Conservation (phyloP, 208 protist species). For the Leishmania aethiopica region DNA sequence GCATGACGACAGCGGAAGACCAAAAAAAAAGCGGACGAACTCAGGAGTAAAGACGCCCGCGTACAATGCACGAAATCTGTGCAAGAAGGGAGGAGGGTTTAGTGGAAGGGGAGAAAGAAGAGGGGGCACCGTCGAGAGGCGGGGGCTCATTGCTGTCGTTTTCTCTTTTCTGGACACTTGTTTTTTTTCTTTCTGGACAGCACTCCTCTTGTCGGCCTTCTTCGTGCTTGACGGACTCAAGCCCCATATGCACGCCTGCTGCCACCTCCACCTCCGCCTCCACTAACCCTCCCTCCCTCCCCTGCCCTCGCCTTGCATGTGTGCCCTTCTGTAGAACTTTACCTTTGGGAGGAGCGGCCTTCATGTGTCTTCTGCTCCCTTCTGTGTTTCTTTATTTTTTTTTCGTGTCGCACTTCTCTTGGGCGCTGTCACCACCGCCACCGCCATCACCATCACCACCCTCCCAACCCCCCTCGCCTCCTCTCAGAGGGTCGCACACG, state of each 20-base stretch:
- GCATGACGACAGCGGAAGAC: not conserved
- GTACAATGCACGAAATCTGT: not conserved
- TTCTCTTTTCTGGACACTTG: not conserved
- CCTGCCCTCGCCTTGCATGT: not conserved
- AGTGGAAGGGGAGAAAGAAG: not conserved
- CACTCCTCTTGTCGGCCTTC: not conserved
- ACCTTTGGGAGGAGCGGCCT: too few relatives aligned
- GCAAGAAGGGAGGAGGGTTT: not conserved
- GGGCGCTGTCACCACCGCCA: not conserved
- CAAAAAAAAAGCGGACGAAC: not conserved
- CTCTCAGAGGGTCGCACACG: not conserved
- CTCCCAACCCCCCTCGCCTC: not conserved
- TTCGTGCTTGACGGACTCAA: not conserved
- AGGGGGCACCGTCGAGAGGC: not conserved
- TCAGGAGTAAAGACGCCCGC: not conserved
- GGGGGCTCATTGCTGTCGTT: not conserved
- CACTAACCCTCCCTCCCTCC: not conserved
- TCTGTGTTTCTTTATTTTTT: slow-evolving; percentile 1
- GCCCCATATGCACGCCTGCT: not conserved
- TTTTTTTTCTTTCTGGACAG: not conserved
- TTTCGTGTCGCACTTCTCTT: not conserved
- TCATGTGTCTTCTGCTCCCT: not conserved
- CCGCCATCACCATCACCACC: too few relatives aligned
- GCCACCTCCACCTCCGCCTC: not conserved
- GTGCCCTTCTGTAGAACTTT: not conserved